Evolutionary conservation across 179 eudicot species (phyloP).

Genomic region (Pouteria campechiana): DNA sequence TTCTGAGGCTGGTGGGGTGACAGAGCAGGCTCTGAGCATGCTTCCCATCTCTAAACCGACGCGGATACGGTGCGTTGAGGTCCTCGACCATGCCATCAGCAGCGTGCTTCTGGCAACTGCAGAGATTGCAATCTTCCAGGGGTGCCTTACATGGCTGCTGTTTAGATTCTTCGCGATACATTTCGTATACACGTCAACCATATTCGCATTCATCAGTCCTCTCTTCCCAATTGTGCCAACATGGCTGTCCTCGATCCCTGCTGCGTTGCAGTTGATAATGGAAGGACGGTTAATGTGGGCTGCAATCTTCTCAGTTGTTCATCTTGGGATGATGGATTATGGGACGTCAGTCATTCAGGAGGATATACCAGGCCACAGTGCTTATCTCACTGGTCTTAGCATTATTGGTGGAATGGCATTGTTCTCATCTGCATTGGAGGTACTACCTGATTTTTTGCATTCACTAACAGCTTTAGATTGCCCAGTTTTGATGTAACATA

Average conservation of each 20-base stretch:
- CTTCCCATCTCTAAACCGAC: slow-evolving; percentile 59
- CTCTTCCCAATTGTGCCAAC: slow-evolving; percentile 72
- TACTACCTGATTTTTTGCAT: too few species aligned
- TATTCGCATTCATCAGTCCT: slow-evolving; percentile 68
- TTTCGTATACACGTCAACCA: slow-evolving; percentile 77
- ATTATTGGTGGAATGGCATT: slow-evolving; percentile 94
- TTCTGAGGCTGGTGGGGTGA: slow-evolving; percentile 78
- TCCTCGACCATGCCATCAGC: slow-evolving; percentile 75
- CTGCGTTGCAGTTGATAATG: slow-evolving; percentile 50
- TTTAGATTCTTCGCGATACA: slow-evolving; percentile 80
- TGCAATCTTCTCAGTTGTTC: slow-evolving; percentile 38
- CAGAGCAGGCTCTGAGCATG: slow-evolving; percentile 68
- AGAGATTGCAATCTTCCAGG: slow-evolving; percentile 77
- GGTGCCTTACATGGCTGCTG: slow-evolving; percentile 89
- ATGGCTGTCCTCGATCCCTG: slow-evolving; percentile 67
- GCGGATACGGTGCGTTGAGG: slow-evolving; percentile 71
- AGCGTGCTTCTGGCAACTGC: slow-evolving; percentile 78
- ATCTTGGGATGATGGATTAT: slow-evolving; percentile 70
- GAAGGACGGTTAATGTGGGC: slow-evolving; percentile 67
- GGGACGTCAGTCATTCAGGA: slow-evolving; percentile 66
- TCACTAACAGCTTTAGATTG: too few species aligned
- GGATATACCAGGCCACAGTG: slow-evolving; percentile 70
- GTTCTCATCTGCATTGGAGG: slow-evolving; percentile 90
- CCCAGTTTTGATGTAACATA: too few species aligned
- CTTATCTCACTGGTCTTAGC: slow-evolving; percentile 85